These are phyloP conservation scores for Xylariaceae sp. DNA, from an alignment of 2,329 filamentous ascomycete genomes.

Conservation along the genomic window DNA sequence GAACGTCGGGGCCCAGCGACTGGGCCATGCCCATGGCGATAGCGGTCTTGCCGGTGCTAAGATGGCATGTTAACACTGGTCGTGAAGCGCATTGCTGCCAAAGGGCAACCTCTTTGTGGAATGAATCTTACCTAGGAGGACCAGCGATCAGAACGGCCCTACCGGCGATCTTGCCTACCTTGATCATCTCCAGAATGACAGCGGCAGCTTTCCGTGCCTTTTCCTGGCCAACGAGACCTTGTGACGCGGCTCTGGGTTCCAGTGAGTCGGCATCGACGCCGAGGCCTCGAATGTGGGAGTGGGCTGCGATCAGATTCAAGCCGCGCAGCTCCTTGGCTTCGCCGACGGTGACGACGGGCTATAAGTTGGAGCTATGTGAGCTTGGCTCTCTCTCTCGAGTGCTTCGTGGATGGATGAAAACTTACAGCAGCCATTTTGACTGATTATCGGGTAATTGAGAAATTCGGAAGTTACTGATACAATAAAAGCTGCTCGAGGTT, in stretches of 20 bases:
- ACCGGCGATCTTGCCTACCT: constrained; percentile 96
- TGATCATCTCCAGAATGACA: constrained; percentile 97
- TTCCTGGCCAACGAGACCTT: constrained; percentile 92
- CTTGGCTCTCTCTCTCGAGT: constrained; percentile 3
- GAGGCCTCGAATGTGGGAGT: constrained; percentile 94
- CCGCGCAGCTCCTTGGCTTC: constrained; percentile 95
- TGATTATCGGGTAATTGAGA: neutral
- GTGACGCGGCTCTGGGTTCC: constrained; percentile 77
- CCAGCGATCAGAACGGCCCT: constrained; percentile 91
- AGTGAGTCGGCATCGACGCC: constrained; percentile 89
- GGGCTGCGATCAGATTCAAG: constrained; percentile 94
- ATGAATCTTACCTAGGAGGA: constrained; percentile 64
- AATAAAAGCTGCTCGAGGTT: neutral
- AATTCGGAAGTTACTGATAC: neutral
- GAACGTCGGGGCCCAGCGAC: constrained; percentile 86
- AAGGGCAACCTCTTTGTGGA: neutral
- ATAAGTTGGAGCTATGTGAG: constrained; percentile 20
- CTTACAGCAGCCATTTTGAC: constrained; percentile 50
- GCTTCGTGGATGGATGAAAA: constrained; percentile 15
- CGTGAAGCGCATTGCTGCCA: neutral
- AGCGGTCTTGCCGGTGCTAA: constrained; percentile 92
- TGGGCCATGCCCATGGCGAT: constrained; percentile 99
- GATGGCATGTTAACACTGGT: constrained; percentile 16
- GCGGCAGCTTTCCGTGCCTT: constrained; percentile 95
- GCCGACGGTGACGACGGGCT: constrained; percentile 71